Conservation (phyloP, 331 rosid species). For the Acacia concinna region DNA sequence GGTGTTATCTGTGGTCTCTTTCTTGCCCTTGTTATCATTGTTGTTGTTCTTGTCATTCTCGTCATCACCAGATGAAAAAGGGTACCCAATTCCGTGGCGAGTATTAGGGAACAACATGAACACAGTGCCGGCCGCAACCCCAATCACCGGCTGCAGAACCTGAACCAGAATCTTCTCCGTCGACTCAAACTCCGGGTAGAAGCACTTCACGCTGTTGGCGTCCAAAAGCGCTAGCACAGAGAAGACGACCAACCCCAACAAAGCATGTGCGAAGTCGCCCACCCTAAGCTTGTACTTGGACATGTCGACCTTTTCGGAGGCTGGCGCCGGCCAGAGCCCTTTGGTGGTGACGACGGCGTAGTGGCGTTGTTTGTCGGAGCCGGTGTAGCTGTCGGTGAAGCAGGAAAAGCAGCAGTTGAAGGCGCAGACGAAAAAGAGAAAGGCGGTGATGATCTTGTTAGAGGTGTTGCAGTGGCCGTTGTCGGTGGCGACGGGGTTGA, state of each 20-base stretch:
- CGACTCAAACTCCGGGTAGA: conserved; percentile 54
- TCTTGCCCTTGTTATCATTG: not conserved
- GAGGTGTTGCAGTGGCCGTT: conserved; percentile 48
- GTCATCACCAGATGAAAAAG: conserved; percentile 29
- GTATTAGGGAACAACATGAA: conserved; percentile 54
- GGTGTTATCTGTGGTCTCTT: not conserved
- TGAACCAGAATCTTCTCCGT: conserved; percentile 43
- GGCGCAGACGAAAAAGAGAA: conserved; percentile 40
- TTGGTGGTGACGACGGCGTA: conserved; percentile 53
- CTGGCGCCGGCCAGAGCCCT: conserved; percentile 68
- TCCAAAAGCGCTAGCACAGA: conserved; percentile 58
- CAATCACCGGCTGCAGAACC: conserved; percentile 58
- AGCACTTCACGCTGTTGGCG: conserved; percentile 59
- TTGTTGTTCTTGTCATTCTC: not conserved
- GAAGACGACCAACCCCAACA: conserved; percentile 50
- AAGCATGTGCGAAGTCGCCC: conserved; percentile 73
- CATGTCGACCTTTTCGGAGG: conserved; percentile 37
- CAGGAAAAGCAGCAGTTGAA: conserved; percentile 59
- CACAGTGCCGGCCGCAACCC: conserved; percentile 45
- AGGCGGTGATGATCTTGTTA: conserved; percentile 43
- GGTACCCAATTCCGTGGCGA: conserved; percentile 84
- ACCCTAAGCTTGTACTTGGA: conserved; percentile 47
- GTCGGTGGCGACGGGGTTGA: conserved; percentile 59
- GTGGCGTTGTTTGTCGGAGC: conserved; percentile 43
- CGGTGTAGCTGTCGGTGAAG: conserved; percentile 76